These are phyloP conservation scores for Phialemonium atrogriseum DNA, from an alignment of 2,329 filamentous ascomycete species.

Conservation along the genomic window DNA sequence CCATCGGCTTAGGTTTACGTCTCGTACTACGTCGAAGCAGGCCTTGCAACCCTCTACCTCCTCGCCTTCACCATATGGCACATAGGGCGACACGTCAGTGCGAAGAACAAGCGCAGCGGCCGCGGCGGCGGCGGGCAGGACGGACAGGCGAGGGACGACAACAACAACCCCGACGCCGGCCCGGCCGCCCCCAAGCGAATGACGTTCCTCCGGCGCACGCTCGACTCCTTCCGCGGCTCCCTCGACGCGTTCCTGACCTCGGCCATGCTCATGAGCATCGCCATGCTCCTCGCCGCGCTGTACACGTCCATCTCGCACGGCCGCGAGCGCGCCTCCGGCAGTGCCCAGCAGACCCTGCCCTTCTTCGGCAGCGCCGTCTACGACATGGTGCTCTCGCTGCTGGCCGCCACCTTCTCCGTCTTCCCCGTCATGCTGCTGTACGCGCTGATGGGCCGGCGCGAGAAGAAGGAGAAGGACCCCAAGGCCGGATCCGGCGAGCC, in stretches of 20 bases:
- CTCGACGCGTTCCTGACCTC: constrained; percentile 14
- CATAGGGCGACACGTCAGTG: constrained; percentile 1
- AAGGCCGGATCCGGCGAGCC: not conserved
- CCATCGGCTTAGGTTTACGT: constrained; percentile 4
- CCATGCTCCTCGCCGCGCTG: constrained; percentile 12
- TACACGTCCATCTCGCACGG: constrained; percentile 6
- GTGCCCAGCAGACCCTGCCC: constrained; percentile 3
- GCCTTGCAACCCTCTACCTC: constrained; percentile 9
- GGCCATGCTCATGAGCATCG: constrained; percentile 8
- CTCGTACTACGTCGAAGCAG: constrained; percentile 12
- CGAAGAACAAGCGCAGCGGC: not conserved
- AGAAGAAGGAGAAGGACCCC: not conserved
- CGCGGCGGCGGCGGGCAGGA: not conserved
- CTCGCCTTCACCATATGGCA: constrained; percentile 8
- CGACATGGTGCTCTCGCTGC: constrained; percentile 10
- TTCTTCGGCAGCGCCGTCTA: constrained; percentile 9
- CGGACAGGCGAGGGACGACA: too few relatives aligned
- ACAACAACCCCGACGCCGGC: constrained; percentile 8
- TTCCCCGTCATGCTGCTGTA: constrained; percentile 10
- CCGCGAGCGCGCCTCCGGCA: not conserved
- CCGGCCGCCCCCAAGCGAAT: too few relatives aligned
- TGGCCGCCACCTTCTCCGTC: constrained; percentile 7
- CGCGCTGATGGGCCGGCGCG: constrained; percentile 6
- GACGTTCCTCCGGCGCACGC: constrained; percentile 9
- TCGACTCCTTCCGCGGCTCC: constrained; percentile 16